phyloP scores from a whole-genome alignment of 2,329 filamentous ascomycete genomes.

The Fusarium nurragi region DNA sequence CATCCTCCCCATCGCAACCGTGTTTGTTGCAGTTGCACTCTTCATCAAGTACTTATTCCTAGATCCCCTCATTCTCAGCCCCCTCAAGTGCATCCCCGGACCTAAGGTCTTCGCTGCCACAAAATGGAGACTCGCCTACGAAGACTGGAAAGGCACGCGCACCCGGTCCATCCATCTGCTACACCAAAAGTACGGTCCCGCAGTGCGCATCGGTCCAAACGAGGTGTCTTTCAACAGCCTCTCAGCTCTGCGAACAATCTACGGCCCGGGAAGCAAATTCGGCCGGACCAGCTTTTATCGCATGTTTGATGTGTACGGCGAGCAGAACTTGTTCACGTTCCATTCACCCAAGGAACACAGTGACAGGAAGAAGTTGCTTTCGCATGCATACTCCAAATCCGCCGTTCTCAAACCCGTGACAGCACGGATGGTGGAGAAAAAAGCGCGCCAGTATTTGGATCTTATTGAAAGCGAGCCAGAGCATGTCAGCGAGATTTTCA shows the following conservation, averaged over 20 bases:
- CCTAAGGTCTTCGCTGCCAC: conserved; percentile 53
- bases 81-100: conserved; percentile 43
- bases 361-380: conserved; percentile 61
- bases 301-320: conserved; percentile 65
- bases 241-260: conserved; percentile 61
- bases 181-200: conserved; percentile 57
- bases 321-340: conserved; percentile 64
- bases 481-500: conserved; percentile 29
- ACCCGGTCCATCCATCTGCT: conserved; percentile 54
- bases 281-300: conserved; percentile 62
- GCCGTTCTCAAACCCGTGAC: conserved; percentile 45
- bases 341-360: conserved; percentile 54
- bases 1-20: background rate
- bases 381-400: conserved; percentile 63
- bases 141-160: conserved; percentile 55
- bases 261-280: conserved; percentile 62
- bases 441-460: conserved; percentile 21
- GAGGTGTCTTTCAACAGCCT: conserved; percentile 56
- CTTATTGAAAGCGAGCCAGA: conserved; percentile 17
- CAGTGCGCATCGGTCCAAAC: conserved; percentile 58
- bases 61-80: conserved; percentile 16
- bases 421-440: conserved; percentile 31
- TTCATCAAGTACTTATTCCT: conserved; percentile 13
- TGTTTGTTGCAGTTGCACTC: background rate
- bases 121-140: conserved; percentile 56